A percentile compares a stretch with the other conserved stretches of the same genome.
Evolutionary conservation across 371 early-diverging fungal species (phyloP).

Genomic region (Mycotypha africana): DNA sequence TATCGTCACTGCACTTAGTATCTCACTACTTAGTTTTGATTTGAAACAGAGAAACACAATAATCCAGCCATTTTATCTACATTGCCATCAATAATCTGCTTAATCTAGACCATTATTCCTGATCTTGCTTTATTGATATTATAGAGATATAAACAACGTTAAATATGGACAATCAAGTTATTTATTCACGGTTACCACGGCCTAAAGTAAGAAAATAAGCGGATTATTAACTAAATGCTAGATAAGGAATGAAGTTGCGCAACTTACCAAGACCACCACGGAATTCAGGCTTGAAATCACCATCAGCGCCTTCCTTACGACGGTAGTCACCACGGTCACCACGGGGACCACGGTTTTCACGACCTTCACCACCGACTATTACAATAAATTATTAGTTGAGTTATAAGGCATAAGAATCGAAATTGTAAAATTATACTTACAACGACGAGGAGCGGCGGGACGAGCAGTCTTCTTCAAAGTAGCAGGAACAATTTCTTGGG

Average conservation of each 20-base stretch:
- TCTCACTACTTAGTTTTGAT: too few species aligned
- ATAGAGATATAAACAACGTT: too few species aligned
- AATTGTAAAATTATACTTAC: conserved; percentile 23
- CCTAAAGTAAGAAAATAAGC: conserved; percentile 14
- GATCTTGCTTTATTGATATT: too few species aligned
- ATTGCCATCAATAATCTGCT: too few species aligned
- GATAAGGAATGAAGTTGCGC: too few species aligned
- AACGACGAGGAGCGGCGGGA: conserved; percentile 56
- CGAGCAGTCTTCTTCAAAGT: conserved; percentile 91
- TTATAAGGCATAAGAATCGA: neutral
- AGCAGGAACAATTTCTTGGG: conserved; percentile 92
- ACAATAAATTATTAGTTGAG: neutral
- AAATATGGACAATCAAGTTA: conserved; percentile 5
- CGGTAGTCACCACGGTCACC: conserved; percentile 80
- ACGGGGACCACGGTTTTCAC: conserved; percentile 56
- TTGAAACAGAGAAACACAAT: too few species aligned
- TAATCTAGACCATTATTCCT: too few species aligned
- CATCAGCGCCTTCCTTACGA: conserved; percentile 87
- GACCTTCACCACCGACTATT: conserved; percentile 35
- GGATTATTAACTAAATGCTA: too few species aligned
- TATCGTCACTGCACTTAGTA: too few species aligned
- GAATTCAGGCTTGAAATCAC: conserved; percentile 94
- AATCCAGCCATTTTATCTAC: too few species aligned
- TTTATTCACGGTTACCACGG: conserved; percentile 38
- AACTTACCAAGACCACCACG: conserved; percentile 65